Evolutionary conservation across 495 filamentous ascomycete genomes (phyloP).

Genomic region (Penicillium flavigenum): DNA sequence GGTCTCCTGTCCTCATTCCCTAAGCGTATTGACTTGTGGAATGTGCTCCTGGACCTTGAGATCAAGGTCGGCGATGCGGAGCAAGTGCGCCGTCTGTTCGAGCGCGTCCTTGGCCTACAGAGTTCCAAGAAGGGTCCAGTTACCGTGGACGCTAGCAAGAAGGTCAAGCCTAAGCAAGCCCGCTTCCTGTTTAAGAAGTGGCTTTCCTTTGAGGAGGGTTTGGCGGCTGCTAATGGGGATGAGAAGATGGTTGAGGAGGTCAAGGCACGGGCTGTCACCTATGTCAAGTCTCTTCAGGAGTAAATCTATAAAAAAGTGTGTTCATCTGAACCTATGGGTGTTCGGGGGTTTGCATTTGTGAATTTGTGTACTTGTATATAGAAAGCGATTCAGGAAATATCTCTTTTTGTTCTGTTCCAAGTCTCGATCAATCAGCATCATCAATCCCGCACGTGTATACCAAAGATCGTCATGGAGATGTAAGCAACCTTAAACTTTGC

Average conservation of each 20-base stretch:
- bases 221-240: constrained; percentile 52
- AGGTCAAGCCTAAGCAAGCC: constrained; percentile 68
- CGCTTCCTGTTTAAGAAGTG: constrained; percentile 82
- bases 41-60: constrained; percentile 84
- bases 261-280: constrained; percentile 71
- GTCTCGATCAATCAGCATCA: background rate
- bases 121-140: constrained; percentile 57
- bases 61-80: constrained; percentile 63
- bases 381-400: constrained; percentile 26
- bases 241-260: constrained; percentile 69
- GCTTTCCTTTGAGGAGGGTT: constrained; percentile 74
- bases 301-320: constrained; percentile 27
- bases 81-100: constrained; percentile 71
- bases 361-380: constrained; percentile 25
- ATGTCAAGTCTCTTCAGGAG: constrained; percentile 56
- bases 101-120: constrained; percentile 61
- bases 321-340: constrained; percentile 25
- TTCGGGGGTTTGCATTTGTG: constrained; percentile 32
- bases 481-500: background rate
- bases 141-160: constrained; percentile 37
- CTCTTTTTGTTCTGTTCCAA: constrained; percentile 1
- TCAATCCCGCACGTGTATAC: background rate
- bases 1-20: constrained; percentile 79
- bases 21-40: constrained; percentile 90
- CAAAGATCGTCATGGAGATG: no score